A percentile compares a stretch with the other conserved stretches of the same genome.
phyloP scores from a whole-genome alignment of 1,139 yeast genomes.

The Eremothecium sinecaudum region DNA sequence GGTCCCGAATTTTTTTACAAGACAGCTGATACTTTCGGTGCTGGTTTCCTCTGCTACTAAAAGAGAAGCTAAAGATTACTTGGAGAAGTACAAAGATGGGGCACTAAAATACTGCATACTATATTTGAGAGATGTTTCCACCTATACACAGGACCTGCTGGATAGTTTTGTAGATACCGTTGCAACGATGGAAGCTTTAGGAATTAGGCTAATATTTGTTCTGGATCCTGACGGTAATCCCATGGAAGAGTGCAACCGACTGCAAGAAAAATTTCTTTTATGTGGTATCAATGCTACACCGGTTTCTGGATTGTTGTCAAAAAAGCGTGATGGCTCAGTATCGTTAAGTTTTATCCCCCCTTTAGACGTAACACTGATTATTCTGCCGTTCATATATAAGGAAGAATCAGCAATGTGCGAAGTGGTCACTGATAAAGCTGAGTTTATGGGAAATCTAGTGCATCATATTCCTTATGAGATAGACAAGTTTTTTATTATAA shows the following conservation, averaged over 20 bases:
- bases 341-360: conserved; percentile 1
- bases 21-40: conserved; percentile 52
- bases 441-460: conserved; percentile 17
- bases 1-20: conserved; percentile 31
- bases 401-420: conserved; percentile 18
- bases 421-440: conserved; percentile 13
- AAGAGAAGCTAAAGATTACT: conserved; percentile 60
- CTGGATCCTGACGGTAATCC: conserved; percentile 20
- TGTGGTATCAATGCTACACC: conserved; percentile 15
- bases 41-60: conserved; percentile 68
- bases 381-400: conserved; percentile 23
- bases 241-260: conserved; percentile 7
- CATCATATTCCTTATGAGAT: conserved; percentile 1
- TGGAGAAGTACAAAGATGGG: conserved; percentile 42
- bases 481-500: conserved; percentile 61
- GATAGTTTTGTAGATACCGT: conserved; percentile 18
- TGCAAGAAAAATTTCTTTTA: conserved; percentile 22
- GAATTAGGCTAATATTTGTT: conserved; percentile 26
- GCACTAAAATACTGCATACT: conserved; percentile 22
- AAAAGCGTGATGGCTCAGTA: not conserved
- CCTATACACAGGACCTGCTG: conserved; percentile 10
- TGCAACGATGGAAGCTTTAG: conserved; percentile 22
- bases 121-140: conserved; percentile 20
- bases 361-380: conserved; percentile 18
- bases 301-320: conserved; percentile 9